These are phyloP conservation scores for Geranium incanum DNA, from an alignment of 441 rosid genomes.

Conservation along the genomic window DNA sequence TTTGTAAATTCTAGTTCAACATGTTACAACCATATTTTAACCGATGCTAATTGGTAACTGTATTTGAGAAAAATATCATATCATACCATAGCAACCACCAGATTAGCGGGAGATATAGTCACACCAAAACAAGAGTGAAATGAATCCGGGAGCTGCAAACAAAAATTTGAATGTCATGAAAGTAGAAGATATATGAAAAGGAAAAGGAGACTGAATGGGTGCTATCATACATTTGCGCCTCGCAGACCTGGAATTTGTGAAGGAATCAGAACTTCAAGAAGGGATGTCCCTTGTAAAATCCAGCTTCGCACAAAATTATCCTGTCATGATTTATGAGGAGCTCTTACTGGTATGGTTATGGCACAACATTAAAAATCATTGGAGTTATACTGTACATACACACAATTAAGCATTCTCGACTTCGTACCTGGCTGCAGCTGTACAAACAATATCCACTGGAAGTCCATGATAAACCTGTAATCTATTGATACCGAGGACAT, in stretches of 20 bases:
- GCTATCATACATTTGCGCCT: constrained; percentile 53
- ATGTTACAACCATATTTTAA: neutral
- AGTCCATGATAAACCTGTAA: constrained; percentile 90
- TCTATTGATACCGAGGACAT: constrained; percentile 38
- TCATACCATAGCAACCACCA: constrained; percentile 69
- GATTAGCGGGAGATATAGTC: constrained; percentile 76
- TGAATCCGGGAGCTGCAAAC: constrained; percentile 65
- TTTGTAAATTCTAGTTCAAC: neutral
- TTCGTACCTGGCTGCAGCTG: constrained; percentile 84
- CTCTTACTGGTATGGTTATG: neutral
- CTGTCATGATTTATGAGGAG: constrained; percentile 30
- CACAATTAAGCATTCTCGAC: constrained; percentile 14
- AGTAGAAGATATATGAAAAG: constrained; percentile 12
- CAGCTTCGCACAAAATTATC: constrained; percentile 78
- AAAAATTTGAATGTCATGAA: constrained; percentile 12
- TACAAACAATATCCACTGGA: constrained; percentile 66
- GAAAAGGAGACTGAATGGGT: constrained; percentile 13
- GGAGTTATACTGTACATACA: constrained; percentile 1
- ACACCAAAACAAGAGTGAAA: constrained; percentile 75
- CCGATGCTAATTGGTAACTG: neutral
- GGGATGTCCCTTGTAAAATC: constrained; percentile 46
- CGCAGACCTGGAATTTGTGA: constrained; percentile 49
- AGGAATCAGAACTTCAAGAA: constrained; percentile 65
- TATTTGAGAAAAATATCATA: constrained; percentile 8
- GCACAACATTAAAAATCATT: neutral